Conservation (phyloP, 768 basidiomycete genomes). For the Melanogaster broomeanus region DNA sequence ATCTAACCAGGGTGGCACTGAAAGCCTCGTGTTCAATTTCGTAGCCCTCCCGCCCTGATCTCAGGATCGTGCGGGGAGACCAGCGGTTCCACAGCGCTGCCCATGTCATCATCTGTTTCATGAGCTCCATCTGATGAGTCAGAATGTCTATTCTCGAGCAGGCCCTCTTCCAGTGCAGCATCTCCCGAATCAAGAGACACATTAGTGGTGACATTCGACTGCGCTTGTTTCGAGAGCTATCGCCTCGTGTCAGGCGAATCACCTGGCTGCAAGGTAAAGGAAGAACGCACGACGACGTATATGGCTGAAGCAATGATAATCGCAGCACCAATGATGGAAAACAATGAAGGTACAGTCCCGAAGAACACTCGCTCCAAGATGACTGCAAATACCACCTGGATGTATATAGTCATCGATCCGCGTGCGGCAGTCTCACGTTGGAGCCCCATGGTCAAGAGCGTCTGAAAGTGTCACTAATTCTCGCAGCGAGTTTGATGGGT, state of each 20-base stretch:
- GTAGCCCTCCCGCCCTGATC: too few relatives aligned
- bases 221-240: neutral
- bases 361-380: conserved; percentile 70
- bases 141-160: neutral
- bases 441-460: conserved; percentile 59
- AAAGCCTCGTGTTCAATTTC: too few relatives aligned
- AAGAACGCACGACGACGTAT: conserved; percentile 1
- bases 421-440: conserved; percentile 66
- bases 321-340: conserved; percentile 61
- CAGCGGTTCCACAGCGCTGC: too few relatives aligned
- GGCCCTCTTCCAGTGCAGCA: conserved; percentile 3
- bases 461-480: conserved; percentile 26
- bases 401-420: conserved; percentile 62
- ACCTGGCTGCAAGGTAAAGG: neutral
- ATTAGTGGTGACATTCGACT: neutral
- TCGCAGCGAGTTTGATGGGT: too few relatives aligned
- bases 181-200: neutral
- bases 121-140: neutral
- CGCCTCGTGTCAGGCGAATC: neutral
- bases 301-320: conserved; percentile 51
- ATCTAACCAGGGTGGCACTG: too few relatives aligned
- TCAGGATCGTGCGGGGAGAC: too few relatives aligned
- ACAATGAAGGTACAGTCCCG: conserved; percentile 51
- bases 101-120: too few relatives aligned
- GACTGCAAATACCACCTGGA: conserved; percentile 63